Base-by-base conservation (phyloP, 176 grass and related monocot species). In the Saccharum officinarum region DNA sequence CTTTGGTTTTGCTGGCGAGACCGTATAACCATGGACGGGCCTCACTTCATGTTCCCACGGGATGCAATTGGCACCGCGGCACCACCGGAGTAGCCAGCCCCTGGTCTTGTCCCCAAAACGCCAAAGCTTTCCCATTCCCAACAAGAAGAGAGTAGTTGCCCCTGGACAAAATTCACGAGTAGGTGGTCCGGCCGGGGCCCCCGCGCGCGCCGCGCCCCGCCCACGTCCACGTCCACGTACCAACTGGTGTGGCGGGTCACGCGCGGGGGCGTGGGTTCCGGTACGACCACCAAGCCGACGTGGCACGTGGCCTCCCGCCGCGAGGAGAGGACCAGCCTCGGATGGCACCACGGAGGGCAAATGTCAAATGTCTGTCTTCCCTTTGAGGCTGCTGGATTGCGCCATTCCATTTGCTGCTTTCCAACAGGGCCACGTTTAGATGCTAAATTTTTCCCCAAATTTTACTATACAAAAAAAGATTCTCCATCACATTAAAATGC, bases 231-330 rank as follows among this genome's bases (percentile, higher is more conserved):
- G 20, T n/a, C 57, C 57, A 25, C 57, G 57, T 61, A 10, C 57
- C 57, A 23, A 59, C 55, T 22, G 52, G 17, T 55, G 57, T 23
- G 57, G 57, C 57, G 68, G 23, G 45, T 33, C 75, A 47, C 18
- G 66, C 50, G 50, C 66, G 31, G 6, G 34, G 83, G 74, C 45
- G 83, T 78, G 83, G 73, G 39, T 15, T 37, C 63, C 34, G 31
- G 82, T 54, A 71, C 44, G 83, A 66, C 75, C 8, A 2, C 28
- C 26, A 23, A 3, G 63, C 38, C 69, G 3, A 42, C 28, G 80
- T 82, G 72, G 79, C 64, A 7, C 36, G 25, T 17, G 69, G 8
- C 6, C n/a, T 67, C 28, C 25, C 36, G 7, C 10, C 6, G 17
- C 26, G 28, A 52, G 1, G 47, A 17, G 1, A 17, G 47, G 16